Evolutionary conservation across 257 asterid genomes (phyloP), one percentile per base, ranked within the genome.

Genomic region (Lavandula angustifolia): DNA sequence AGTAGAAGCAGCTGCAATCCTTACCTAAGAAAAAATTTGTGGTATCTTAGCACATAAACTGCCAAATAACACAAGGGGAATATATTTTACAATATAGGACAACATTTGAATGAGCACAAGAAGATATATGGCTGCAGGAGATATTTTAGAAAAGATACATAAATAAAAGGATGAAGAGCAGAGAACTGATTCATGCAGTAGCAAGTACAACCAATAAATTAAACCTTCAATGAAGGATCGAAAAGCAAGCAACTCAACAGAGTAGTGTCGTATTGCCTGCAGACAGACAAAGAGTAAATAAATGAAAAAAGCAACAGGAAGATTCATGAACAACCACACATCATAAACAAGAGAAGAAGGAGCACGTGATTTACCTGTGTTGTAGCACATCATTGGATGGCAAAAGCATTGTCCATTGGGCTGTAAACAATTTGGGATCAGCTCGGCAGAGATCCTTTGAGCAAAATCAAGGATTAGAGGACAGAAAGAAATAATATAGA

Each of bases 351-450:
- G 54, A 37, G 69, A 68, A 54, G 55, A 70, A 11, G 49, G 77
- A 51, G 54, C 54, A 52, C 60, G 66, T n/a, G 32, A 67, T 67
- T 79, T 69, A 89, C 98, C 96, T 85, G 71, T 82, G 92, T 67
- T 76, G 91, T 73, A 89, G 80, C 67, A 83, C 95, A 76, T 89
- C 98, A 74, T 77, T 87, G 74, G 87, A 86, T 33, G 96, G 96
- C 77, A 92, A 78, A 71, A 92, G 87, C 85, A 85, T 80, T 57
- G 95, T 85, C 98, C 95, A 89, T 55, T 92, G 95, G 62, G 92
- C 75, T 33, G 89, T 85, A 77, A 92, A 87, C 66, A 79, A 79
- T 72, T 87, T 88, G 52, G 98, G 88, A 79, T 92, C 98, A 69
- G 87, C 96, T 74, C 83, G 88, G 68, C 95, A 89, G 14, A 92